Evolutionary conservation across 495 filamentous ascomycete species (phyloP).

Genomic region (Penicillium longicatenatum): DNA sequence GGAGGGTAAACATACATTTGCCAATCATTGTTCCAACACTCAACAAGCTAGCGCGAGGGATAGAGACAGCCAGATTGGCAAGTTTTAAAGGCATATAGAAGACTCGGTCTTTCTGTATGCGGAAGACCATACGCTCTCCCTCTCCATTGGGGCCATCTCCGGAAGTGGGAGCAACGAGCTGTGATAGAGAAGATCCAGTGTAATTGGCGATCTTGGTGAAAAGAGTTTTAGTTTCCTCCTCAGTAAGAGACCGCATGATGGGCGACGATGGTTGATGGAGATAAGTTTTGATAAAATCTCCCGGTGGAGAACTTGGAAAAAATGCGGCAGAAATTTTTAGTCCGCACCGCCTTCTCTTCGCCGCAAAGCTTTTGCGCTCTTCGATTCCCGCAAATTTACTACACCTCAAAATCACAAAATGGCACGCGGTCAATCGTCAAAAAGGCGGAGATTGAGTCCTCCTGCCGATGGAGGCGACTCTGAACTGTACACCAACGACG

Average conservation of each 20-base stretch:
- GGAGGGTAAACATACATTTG: conserved; percentile 27
- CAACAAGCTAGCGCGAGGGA: conserved; percentile 77
- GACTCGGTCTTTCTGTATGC: conserved; percentile 74
- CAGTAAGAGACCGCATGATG: conserved; percentile 74
- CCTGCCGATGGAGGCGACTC: conserved; percentile 40
- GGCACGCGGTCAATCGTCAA: conserved; percentile 50
- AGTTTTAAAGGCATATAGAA: conserved; percentile 87
- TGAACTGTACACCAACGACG: conserved; percentile 45
- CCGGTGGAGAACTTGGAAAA: not conserved
- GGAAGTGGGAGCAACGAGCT: conserved; percentile 69
- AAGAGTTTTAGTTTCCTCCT: conserved; percentile 59
- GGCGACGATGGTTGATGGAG: conserved; percentile 2
- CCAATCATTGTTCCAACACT: conserved; percentile 44
- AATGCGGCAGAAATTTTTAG: conserved; percentile 23
- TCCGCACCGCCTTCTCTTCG: conserved; percentile 22
- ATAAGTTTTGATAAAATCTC: conserved; percentile 7
- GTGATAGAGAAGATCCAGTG: conserved; percentile 74
- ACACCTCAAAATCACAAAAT: conserved; percentile 33
- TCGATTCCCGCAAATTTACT: conserved; percentile 20
- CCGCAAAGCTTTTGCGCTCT: conserved; percentile 26
- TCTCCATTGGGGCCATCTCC: conserved; percentile 54
- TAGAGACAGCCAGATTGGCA: conserved; percentile 84
- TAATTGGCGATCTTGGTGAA: conserved; percentile 86
- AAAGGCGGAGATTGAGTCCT: conserved; percentile 58
- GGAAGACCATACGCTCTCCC: conserved; percentile 76